A percentile compares a stretch with the other conserved stretches of the same genome.
These are phyloP conservation scores for Aspergillus fischeri DNA, from an alignment of 2,329 filamentous ascomycete genomes.

Conservation along the genomic window DNA sequence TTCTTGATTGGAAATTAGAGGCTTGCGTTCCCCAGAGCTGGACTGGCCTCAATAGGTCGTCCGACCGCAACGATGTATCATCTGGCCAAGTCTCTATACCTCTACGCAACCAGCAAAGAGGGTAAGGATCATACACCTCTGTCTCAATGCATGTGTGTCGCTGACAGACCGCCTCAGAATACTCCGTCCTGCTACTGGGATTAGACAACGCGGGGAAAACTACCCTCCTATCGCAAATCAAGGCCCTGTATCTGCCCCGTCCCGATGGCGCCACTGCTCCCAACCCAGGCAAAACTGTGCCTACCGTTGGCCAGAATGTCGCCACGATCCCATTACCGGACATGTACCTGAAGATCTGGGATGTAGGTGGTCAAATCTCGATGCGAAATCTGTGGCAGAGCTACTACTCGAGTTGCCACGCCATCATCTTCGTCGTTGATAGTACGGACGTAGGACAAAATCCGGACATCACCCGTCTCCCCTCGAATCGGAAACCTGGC, in stretches of 20 bases:
- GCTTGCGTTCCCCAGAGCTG: constrained; percentile 13
- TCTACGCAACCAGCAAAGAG: constrained; percentile 95
- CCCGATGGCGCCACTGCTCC: constrained; percentile 41
- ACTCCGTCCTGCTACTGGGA: constrained; percentile 92
- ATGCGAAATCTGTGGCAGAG: constrained; percentile 90
- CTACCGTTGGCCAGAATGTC: constrained; percentile 96
- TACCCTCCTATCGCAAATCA: constrained; percentile 94
- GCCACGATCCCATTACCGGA: constrained; percentile 84
- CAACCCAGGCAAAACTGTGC: constrained; percentile 78
- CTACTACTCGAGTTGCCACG: constrained; percentile 91
- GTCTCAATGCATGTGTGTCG: background rate
- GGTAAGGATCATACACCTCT: constrained; percentile 47
- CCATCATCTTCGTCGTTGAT: constrained; percentile 97
- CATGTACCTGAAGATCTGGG: constrained; percentile 98
- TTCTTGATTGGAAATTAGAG: constrained; percentile 12
- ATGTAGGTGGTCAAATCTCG: constrained; percentile 88
- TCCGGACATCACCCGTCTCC: constrained; percentile 59
- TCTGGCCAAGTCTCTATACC: constrained; percentile 88
- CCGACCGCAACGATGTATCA: constrained; percentile 70
- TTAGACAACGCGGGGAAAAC: constrained; percentile 99
- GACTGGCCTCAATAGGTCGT: constrained; percentile 16
- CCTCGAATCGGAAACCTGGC: constrained; percentile 24
- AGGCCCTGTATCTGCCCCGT: constrained; percentile 65
- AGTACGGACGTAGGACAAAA: constrained; percentile 83
- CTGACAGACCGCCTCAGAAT: constrained; percentile 57